Evolutionary conservation across 768 basidiomycete genomes (phyloP).

Genomic region (Sporobolomyces pararoseus): DNA sequence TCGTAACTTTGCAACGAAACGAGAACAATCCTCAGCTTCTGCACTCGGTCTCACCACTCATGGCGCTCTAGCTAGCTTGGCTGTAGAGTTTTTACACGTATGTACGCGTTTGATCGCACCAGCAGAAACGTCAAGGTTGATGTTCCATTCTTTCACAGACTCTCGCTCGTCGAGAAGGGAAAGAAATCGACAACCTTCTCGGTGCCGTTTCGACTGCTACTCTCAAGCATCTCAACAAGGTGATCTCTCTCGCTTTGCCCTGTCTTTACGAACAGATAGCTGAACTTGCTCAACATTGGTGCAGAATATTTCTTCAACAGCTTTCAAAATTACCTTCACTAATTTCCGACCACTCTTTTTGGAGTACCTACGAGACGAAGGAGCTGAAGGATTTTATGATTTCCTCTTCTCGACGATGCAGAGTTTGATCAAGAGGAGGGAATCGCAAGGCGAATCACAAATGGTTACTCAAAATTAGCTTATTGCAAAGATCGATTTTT

Average conservation of each 20-base stretch:
- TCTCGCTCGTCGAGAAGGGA: background rate
- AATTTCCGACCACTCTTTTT: conserved; percentile 32
- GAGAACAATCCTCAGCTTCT: background rate
- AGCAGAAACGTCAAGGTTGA: conserved; percentile 8
- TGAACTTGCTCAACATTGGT: too few relatives aligned
- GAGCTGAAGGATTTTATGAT: conserved; percentile 8
- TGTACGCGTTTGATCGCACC: background rate
- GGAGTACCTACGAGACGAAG: conserved; percentile 4
- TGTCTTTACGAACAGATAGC: background rate
- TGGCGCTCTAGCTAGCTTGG: conserved; percentile 15
- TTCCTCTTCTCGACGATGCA: conserved; percentile 28
- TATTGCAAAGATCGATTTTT: too few relatives aligned
- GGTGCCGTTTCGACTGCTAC: conserved; percentile 2
- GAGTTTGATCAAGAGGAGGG: conserved; percentile 16
- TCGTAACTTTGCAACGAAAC: background rate
- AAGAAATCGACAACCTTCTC: background rate
- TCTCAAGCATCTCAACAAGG: conserved; percentile 13
- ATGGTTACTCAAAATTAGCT: too few relatives aligned
- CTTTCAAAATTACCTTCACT: conserved; percentile 1
- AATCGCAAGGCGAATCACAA: too few relatives aligned
- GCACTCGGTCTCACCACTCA: conserved; percentile 16
- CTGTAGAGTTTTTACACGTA: background rate
- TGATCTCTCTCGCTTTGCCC: background rate
- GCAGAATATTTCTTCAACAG: background rate
- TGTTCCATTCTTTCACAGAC: background rate